Percentiles rank a stretch among this genome's conserved stretches.
phyloP scores from a whole-genome alignment of 345 rosid genomes.

The Populus davidiana region DNA sequence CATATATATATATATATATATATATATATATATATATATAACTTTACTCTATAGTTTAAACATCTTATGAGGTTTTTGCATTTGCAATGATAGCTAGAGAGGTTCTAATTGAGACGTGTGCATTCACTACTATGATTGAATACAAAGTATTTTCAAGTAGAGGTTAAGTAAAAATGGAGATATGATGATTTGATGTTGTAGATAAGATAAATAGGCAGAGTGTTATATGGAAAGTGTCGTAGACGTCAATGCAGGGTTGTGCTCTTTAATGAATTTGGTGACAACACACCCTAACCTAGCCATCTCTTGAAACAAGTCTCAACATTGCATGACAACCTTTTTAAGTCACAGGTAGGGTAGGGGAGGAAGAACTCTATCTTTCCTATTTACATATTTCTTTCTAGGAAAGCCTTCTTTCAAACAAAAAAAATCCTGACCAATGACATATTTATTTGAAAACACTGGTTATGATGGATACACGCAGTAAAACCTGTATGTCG shows the following conservation, averaged over 20 bases:
- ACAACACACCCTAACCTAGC: slow-evolving; percentile 42
- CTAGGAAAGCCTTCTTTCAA: too few relatives aligned
- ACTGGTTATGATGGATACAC: too few relatives aligned
- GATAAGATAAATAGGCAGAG: neutral
- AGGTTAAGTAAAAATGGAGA: neutral
- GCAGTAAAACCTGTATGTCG: too few relatives aligned
- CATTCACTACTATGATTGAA: neutral
- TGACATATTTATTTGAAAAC: too few relatives aligned
- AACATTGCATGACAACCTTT: slow-evolving; percentile 18
- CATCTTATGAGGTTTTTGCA: neutral
- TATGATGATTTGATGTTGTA: neutral
- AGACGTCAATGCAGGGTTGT: slow-evolving; percentile 40
- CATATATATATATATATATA: too few relatives aligned
- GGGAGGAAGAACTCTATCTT: too few relatives aligned
- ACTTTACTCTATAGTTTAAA: neutral
- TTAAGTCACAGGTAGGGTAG: too few relatives aligned
- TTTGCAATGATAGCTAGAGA: neutral
- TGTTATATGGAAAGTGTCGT: slow-evolving; percentile 7
- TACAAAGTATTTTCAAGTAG: neutral
- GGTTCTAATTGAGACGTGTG: neutral
- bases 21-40: too few relatives aligned
- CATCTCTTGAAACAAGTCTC: slow-evolving; percentile 39
- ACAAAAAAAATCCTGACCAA: too few relatives aligned
- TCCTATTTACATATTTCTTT: too few relatives aligned
- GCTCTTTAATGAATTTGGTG: slow-evolving; percentile 42